A percentile compares a stretch with the other conserved stretches of the same genome.
phyloP scores from a whole-genome alignment of 305 asterid species.

The Solanum hybrid region DNA sequence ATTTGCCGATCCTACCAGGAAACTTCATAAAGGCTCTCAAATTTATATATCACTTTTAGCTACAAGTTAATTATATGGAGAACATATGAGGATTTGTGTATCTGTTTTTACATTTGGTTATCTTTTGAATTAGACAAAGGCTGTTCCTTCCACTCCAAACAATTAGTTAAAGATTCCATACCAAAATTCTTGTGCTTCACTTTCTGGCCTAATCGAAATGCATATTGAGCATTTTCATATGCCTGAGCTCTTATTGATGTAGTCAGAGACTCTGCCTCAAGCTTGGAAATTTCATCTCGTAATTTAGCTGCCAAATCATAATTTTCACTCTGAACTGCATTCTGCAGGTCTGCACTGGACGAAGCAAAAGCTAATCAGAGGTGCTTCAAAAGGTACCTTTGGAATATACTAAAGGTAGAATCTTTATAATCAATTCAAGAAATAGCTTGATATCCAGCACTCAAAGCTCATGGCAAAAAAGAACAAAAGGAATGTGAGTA shows the following conservation, averaged over 20 bases:
- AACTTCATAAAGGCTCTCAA: not conserved
- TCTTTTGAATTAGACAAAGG: not conserved
- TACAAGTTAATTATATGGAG: not conserved
- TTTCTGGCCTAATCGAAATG: slow-evolving; percentile 92
- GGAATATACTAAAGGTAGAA: not conserved
- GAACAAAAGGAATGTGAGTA: slow-evolving; percentile 4
- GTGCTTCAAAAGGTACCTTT: not conserved
- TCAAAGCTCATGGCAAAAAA: not conserved
- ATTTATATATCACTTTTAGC: not conserved
- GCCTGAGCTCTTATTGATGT: slow-evolving; percentile 75
- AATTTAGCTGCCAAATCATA: slow-evolving; percentile 77
- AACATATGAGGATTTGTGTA: not conserved
- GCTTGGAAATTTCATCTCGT: slow-evolving; percentile 76
- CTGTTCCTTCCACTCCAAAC: not conserved
- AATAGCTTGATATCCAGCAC: not conserved
- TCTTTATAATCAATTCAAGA: not conserved
- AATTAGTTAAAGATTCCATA: slow-evolving; percentile 13
- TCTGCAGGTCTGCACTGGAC: slow-evolving; percentile 85
- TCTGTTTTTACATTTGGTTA: not conserved
- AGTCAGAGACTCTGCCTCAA: slow-evolving; percentile 78
- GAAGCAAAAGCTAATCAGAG: slow-evolving; percentile 12
- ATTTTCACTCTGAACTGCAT: slow-evolving; percentile 72
- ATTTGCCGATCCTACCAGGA: not conserved
- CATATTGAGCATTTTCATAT: slow-evolving; percentile 60
- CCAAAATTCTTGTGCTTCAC: slow-evolving; percentile 80